Percentiles rank a stretch among this genome's conserved stretches.
phyloP scores from a whole-genome alignment of 208 protist genomes.

The Naegleria gruberi region DNA sequence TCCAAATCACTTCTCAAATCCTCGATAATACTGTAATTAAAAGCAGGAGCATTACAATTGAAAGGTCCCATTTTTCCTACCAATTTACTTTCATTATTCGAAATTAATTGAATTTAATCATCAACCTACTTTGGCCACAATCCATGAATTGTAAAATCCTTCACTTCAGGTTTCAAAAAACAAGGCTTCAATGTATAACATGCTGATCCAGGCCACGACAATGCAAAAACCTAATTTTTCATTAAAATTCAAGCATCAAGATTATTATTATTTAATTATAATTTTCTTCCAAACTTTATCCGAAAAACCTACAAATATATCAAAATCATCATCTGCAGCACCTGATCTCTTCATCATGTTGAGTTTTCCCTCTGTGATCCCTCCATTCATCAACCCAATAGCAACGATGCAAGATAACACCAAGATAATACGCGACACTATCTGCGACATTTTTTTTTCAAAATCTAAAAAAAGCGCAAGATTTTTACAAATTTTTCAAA shows the following conservation, averaged over 20 bases:
- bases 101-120: no score
- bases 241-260: neutral
- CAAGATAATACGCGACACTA: no score
- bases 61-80: neutral
- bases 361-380: no score
- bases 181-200: neutral
- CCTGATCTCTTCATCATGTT: no score
- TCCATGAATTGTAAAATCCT: neutral
- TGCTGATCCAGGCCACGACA: neutral
- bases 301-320: neutral
- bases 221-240: neutral
- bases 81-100: no score
- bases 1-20: neutral
- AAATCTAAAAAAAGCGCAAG: no score
- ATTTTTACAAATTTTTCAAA: no score
- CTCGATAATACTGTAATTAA: neutral
- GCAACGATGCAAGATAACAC: no score
- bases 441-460: no score
- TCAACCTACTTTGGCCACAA: conserved; percentile 16
- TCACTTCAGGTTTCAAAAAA: no score
- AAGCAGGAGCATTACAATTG: neutral
- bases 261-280: neutral
- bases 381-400: no score
- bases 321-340: neutral
- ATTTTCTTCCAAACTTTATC: no score